phyloP scores from a whole-genome alignment of 2,329 filamentous ascomycete genomes.

The Penicillium capsulatum region DNA sequence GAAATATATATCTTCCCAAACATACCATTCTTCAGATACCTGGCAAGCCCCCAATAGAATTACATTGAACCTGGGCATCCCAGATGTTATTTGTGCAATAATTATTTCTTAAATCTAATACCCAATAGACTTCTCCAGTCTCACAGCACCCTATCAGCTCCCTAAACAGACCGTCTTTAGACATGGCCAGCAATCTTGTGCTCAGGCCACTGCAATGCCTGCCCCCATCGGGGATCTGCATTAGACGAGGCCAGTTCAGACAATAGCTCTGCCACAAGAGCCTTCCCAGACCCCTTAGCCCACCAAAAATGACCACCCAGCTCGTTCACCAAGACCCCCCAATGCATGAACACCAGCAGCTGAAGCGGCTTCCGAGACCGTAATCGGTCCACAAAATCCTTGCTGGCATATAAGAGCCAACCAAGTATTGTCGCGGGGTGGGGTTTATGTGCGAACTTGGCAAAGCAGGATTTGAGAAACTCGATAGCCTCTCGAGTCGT shows the following conservation, averaged over 20 bases:
- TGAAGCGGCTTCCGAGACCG: slow-evolving; percentile 11
- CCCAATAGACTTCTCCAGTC: too few species aligned
- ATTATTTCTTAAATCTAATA: too few species aligned
- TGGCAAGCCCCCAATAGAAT: too few species aligned
- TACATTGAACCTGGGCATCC: too few species aligned
- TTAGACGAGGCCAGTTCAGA: not conserved
- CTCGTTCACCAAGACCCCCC: slow-evolving; percentile 19
- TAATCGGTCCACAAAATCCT: slow-evolving; percentile 14
- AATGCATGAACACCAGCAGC: slow-evolving; percentile 22
- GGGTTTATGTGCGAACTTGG: slow-evolving; percentile 2
- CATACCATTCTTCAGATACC: too few species aligned
- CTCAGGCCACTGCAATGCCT: slow-evolving; percentile 5
- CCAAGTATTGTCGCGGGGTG: slow-evolving; percentile 4
- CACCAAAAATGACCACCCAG: slow-evolving; percentile 18
- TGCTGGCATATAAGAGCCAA: slow-evolving; percentile 14
- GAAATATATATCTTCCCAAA: not conserved
- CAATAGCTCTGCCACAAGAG: slow-evolving; percentile 14
- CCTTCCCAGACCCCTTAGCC: slow-evolving; percentile 15
- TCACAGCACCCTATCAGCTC: too few species aligned
- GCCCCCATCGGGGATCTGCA: not conserved
- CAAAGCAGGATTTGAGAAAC: slow-evolving; percentile 3
- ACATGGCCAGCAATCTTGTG: not conserved
- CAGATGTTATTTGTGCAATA: too few species aligned
- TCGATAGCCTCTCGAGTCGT: slow-evolving; percentile 4
- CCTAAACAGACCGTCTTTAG: not conserved